These are phyloP conservation scores for Scedosporium boydii DNA, from an alignment of 2,329 filamentous ascomycete genomes.

Conservation along the genomic window DNA sequence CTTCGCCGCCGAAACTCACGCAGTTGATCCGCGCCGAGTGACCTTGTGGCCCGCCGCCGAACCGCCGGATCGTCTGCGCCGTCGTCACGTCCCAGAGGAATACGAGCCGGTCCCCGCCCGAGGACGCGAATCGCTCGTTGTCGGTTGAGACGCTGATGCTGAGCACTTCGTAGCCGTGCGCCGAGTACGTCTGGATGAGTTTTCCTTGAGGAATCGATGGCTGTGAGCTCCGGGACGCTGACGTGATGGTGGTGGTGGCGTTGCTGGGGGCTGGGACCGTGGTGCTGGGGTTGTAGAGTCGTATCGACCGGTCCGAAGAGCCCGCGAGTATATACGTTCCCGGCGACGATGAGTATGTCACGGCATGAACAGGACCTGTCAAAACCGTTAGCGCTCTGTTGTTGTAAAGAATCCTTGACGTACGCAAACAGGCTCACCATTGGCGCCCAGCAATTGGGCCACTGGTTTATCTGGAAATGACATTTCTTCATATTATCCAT, in stretches of 20 bases:
- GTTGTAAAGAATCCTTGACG: background rate
- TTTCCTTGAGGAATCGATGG: constrained; percentile 33
- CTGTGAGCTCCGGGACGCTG: constrained; percentile 15
- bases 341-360: constrained; percentile 62
- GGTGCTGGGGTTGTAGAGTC: constrained; percentile 71
- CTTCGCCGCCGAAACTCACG: constrained; percentile 69
- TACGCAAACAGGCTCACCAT: constrained; percentile 30
- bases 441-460: constrained; percentile 48
- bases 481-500: constrained; percentile 20
- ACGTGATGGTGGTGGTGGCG: constrained; percentile 25
- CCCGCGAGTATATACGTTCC: constrained; percentile 77
- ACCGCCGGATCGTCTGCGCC: constrained; percentile 67
- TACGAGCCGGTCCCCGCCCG: constrained; percentile 80
- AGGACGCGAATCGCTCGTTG: constrained; percentile 80
- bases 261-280: constrained; percentile 24
- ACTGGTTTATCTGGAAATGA: constrained; percentile 38
- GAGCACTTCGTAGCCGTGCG: constrained; percentile 87
- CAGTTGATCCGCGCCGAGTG: constrained; percentile 69
- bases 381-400: background rate
- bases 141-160: constrained; percentile 63
- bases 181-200: constrained; percentile 79
- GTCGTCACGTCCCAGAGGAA: constrained; percentile 92
- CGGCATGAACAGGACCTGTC: constrained; percentile 60
- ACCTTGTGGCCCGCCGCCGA: constrained; percentile 49
- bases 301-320: constrained; percentile 73